Evolutionary conservation across 805 yeast genomes (phyloP).

Genomic region (Candida railenensis): DNA sequence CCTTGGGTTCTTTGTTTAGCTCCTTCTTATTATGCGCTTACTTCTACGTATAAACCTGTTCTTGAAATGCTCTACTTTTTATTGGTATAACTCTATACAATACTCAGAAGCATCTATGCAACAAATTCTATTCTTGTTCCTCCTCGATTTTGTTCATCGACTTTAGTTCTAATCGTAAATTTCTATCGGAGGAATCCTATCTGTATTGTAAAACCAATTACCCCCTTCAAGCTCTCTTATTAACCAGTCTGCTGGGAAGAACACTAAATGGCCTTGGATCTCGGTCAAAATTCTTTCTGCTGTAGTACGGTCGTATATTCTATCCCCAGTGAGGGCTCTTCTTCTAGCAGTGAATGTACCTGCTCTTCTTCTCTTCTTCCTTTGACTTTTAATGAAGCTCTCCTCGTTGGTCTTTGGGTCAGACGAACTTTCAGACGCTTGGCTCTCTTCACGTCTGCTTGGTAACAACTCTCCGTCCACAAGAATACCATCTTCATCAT

Average conservation of each 20-base stretch:
- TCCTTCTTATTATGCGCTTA: no score
- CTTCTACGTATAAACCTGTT: no score
- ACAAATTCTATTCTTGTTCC: background rate
- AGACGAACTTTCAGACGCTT: background rate
- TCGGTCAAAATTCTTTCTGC: conserved; percentile 72
- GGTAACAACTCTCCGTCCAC: background rate
- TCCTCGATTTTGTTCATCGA: background rate
- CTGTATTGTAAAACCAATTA: conserved; percentile 94
- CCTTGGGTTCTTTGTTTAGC: no score
- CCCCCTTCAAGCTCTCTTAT: conserved; percentile 81
- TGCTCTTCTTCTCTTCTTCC: conserved; percentile 31
- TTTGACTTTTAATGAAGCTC: conserved; percentile 8
- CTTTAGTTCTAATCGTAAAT: conserved; percentile 61
- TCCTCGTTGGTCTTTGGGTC: background rate
- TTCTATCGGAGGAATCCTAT: conserved; percentile 92
- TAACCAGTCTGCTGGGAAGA: conserved; percentile 94
- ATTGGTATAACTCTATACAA: no score
- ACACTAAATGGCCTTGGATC: conserved; percentile 81
- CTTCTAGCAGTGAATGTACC: conserved; percentile 37
- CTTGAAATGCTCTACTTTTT: background rate
- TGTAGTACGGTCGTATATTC: conserved; percentile 67
- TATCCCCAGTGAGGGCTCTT: conserved; percentile 38
- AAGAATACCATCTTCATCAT: background rate
- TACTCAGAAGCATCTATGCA: no score
- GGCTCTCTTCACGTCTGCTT: conserved; percentile 2